These are phyloP conservation scores for Nakaseomyces kungkrabaensis DNA, from an alignment of 1,139 yeast genomes.

Conservation along the genomic window DNA sequence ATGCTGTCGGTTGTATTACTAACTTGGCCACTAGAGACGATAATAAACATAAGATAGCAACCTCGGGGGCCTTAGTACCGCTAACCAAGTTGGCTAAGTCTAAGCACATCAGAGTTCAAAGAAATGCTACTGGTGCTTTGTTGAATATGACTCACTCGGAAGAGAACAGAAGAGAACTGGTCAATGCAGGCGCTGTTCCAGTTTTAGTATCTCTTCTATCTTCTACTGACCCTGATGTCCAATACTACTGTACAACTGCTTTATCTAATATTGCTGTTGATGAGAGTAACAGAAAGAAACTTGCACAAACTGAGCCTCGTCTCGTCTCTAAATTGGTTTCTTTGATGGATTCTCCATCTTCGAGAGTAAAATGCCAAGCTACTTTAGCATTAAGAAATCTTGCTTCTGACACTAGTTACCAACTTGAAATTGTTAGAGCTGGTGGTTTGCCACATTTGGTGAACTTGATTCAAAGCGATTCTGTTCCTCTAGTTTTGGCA, in stretches of 20 bases:
- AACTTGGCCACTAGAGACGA: slow-evolving; percentile 98
- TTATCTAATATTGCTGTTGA: slow-evolving; percentile 95
- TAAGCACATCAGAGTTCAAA: slow-evolving; percentile 88
- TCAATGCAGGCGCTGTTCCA: slow-evolving; percentile 97
- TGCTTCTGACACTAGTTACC: slow-evolving; percentile 88
- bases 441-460: slow-evolving; percentile 92
- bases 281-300: slow-evolving; percentile 75
- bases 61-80: slow-evolving; percentile 93
- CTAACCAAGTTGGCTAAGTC: slow-evolving; percentile 89
- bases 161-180: slow-evolving; percentile 92
- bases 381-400: slow-evolving; percentile 89
- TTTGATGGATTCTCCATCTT: slow-evolving; percentile 85
- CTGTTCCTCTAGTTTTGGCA: slow-evolving; percentile 86
- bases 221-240: slow-evolving; percentile 90
- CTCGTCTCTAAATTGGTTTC: slow-evolving; percentile 78
- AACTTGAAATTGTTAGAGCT: slow-evolving; percentile 88
- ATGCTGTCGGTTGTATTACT: slow-evolving; percentile 98
- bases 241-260: slow-evolving; percentile 96
- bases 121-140: slow-evolving; percentile 97
- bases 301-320: slow-evolving; percentile 90
- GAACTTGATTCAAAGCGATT: slow-evolving; percentile 75
- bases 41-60: slow-evolving; percentile 89
- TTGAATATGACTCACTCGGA: slow-evolving; percentile 96
- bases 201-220: slow-evolving; percentile 83
- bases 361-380: slow-evolving; percentile 97